Evolutionary conservation across 345 rosid species (phyloP), one percentile per base, ranked within the genome.

Genomic region (Lagerstroemia speciosa): DNA sequence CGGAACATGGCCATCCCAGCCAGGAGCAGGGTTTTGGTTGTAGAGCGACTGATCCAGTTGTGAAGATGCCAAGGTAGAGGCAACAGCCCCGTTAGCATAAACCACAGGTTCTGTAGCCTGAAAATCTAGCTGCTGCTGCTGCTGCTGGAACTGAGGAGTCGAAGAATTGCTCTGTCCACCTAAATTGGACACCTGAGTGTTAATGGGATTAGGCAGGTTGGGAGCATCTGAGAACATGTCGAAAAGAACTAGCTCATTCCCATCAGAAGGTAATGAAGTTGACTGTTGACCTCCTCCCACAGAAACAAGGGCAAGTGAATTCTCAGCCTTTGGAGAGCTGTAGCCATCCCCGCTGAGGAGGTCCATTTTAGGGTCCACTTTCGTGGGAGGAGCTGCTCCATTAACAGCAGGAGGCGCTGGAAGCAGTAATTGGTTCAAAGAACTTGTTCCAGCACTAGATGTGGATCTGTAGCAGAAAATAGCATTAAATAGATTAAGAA

Each of bases 341-440:
- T 70, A 87, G 73, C 84, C 86, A 79, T 95, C 99, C 37, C 99
- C 99, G 71, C 99, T 95, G 79, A 95, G 89, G 67, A 95, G 88
- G 78, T 95, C 99, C 71, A 92, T 77, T 78, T 87, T 95, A 52
- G 91, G 81, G 81, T 81, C 80, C 66, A 75, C 82, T 37, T 82
- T 71, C 14, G 46, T 14, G 14, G 46, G 46, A 41, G 38, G 38
- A 68, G 78, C 72, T 64, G 89, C 57, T 73, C 93, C 90, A 74
- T 85, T 90, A 67, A 84, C 69, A 74, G 78, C 64, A 70, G 96
- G 87, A 60, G 98, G 98, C 55, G 96, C 96, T 60, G 98, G 91
- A 72, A 92, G 96, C 58, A 82, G 71, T 71, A 89, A 76, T 77
- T 87, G 98, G 76, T 88, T 88, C 66, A 88, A 69, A 72, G 82